A percentile compares a stretch with the other conserved stretches of the same genome.
These are phyloP conservation scores for Petasospora fabianii DNA, from an alignment of 1,139 yeast genomes.

Conservation along the genomic window DNA sequence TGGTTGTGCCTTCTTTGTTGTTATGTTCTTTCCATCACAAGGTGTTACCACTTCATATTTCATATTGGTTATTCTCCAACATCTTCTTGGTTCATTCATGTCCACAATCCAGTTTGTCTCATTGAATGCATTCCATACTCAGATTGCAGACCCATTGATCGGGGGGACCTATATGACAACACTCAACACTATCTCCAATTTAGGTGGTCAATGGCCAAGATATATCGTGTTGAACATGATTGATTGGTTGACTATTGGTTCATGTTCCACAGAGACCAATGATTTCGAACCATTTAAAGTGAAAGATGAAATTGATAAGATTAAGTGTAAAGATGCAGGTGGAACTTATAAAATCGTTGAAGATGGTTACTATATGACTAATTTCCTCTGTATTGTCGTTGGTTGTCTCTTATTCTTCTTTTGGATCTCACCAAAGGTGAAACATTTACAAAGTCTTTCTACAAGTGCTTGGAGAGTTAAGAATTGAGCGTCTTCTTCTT, in stretches of 20 bases:
- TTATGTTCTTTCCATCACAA: constrained; percentile 63
- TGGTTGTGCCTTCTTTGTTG: constrained; percentile 66
- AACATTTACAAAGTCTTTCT: constrained; percentile 32
- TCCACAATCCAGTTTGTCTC: constrained; percentile 94
- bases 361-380: constrained; percentile 87
- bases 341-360: constrained; percentile 53
- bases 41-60: constrained; percentile 45
- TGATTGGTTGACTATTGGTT: constrained; percentile 67
- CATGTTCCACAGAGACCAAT: constrained; percentile 37
- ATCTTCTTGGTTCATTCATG: constrained; percentile 85
- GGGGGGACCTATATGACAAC: constrained; percentile 99
- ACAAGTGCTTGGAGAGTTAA: constrained; percentile 20
- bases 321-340: constrained; percentile 46
- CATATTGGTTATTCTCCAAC: constrained; percentile 69
- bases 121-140: constrained; percentile 90
- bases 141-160: constrained; percentile 89
- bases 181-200: constrained; percentile 81
- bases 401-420: constrained; percentile 65
- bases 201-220: constrained; percentile 98
- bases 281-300: constrained; percentile 33
- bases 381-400: constrained; percentile 60
- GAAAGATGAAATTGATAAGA: constrained; percentile 39
- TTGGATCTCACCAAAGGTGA: constrained; percentile 58
- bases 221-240: constrained; percentile 72
- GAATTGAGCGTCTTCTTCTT: no score